Evolutionary conservation across 2,329 filamentous ascomycete species (phyloP).

Genomic region (Sporothrix luriei): DNA sequence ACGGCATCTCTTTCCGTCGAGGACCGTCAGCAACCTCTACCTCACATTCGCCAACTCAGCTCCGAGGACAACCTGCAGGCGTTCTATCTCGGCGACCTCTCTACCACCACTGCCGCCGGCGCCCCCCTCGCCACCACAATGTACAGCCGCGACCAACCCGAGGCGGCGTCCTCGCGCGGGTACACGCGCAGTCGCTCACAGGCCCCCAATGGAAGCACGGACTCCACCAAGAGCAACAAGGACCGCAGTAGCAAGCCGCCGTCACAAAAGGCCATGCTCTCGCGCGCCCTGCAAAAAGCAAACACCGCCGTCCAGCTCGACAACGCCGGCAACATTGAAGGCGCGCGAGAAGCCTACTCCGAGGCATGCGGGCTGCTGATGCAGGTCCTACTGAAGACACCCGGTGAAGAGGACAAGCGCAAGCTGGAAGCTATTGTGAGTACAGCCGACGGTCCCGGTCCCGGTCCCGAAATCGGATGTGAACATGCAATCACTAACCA

Average conservation of each 20-base stretch:
- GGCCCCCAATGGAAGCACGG: slow-evolving; percentile 50
- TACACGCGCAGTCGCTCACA: slow-evolving; percentile 54
- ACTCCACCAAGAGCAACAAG: slow-evolving; percentile 46
- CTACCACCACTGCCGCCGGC: slow-evolving; percentile 7
- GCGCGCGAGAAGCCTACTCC: slow-evolving; percentile 83
- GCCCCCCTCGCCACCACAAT: slow-evolving; percentile 39
- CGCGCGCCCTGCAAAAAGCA: slow-evolving; percentile 90
- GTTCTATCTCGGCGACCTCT: slow-evolving; percentile 33
- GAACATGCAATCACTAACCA: not conserved
- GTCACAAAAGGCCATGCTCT: slow-evolving; percentile 93
- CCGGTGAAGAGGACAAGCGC: slow-evolving; percentile 80
- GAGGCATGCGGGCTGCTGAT: slow-evolving; percentile 89
- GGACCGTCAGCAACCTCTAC: slow-evolving; percentile 13
- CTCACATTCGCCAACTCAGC: slow-evolving; percentile 33
- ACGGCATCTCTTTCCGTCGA: slow-evolving; percentile 27
- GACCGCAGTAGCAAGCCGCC: slow-evolving; percentile 50
- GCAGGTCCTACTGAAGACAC: slow-evolving; percentile 82
- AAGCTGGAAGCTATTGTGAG: slow-evolving; percentile 93
- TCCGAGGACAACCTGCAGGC: slow-evolving; percentile 35
- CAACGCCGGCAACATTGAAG: slow-evolving; percentile 92
- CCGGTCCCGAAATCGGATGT: not conserved
- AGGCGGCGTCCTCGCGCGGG: slow-evolving; percentile 39
- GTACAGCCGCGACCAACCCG: slow-evolving; percentile 43
- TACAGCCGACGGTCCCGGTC: slow-evolving; percentile 37
- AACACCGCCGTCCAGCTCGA: slow-evolving; percentile 95